Evolutionary conservation across 2,329 filamentous ascomycete species (phyloP).

Genomic region (Epichloe sylvatica): DNA sequence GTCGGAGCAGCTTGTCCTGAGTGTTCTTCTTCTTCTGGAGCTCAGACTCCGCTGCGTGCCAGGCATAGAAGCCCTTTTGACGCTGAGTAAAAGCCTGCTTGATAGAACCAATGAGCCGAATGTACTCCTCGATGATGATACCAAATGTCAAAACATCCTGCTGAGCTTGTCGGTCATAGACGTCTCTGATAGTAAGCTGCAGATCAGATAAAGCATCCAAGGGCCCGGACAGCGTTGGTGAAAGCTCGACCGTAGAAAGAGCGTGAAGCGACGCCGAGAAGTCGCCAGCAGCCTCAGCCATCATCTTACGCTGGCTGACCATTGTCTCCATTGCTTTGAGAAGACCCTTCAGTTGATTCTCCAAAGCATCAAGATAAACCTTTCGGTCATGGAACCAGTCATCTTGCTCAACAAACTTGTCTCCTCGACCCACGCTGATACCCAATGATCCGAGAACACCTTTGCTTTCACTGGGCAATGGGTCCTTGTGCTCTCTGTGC

Average conservation of each 20-base stretch:
- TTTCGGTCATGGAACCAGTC: constrained; percentile 98
- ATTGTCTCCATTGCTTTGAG: constrained; percentile 92
- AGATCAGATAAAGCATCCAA: constrained; percentile 85
- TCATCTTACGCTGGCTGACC: constrained; percentile 78
- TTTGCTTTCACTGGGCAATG: constrained; percentile 76
- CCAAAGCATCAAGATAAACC: constrained; percentile 85
- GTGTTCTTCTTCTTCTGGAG: constrained; percentile 75
- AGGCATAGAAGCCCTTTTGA: constrained; percentile 89
- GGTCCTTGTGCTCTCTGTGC: constrained; percentile 88
- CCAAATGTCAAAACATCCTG: constrained; percentile 93
- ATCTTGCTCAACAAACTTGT: constrained; percentile 95
- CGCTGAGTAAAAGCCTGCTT: constrained; percentile 87
- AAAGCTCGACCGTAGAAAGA: constrained; percentile 83
- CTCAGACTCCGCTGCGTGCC: constrained; percentile 83
- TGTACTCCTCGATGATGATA: constrained; percentile 97
- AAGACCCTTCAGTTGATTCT: constrained; percentile 78
- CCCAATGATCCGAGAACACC: constrained; percentile 81
- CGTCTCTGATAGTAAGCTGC: constrained; percentile 82
- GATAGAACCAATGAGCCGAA: constrained; percentile 84
- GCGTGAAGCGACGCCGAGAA: constrained; percentile 90
- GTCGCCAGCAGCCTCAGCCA: constrained; percentile 85
- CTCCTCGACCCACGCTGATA: constrained; percentile 58
- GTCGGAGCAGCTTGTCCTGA: constrained; percentile 88
- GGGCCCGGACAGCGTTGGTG: constrained; percentile 72
- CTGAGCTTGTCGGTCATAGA: constrained; percentile 93